Percentiles rank a stretch among this genome's conserved stretches.
These are phyloP conservation scores for Lyophyllum semitale DNA, from an alignment of 768 basidiomycete species.

Conservation along the genomic window DNA sequence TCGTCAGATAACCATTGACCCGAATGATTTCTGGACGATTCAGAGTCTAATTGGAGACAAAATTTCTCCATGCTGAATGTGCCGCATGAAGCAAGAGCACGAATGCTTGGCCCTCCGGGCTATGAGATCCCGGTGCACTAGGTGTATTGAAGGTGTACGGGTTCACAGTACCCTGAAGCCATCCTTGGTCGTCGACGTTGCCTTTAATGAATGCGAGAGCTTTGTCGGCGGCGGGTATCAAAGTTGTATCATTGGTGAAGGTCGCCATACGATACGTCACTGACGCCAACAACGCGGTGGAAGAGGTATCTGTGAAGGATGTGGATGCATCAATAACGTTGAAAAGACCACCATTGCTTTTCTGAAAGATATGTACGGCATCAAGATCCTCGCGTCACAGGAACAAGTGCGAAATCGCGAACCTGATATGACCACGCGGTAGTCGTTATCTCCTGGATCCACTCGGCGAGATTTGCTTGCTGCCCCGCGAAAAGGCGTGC, in stretches of 20 bases:
- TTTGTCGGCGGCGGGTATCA: constrained; percentile 41
- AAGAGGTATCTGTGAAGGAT: constrained; percentile 56
- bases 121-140: constrained; percentile 34
- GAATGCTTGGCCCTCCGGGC: constrained; percentile 65
- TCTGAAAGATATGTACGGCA: constrained; percentile 26
- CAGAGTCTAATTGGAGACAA: background rate
- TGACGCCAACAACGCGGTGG: constrained; percentile 59
- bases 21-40: background rate
- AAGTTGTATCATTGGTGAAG: constrained; percentile 36
- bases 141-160: constrained; percentile 50
- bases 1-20: background rate
- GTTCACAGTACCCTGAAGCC: constrained; percentile 49
- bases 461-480: constrained; percentile 44
- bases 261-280: constrained; percentile 55
- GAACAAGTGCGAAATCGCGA: background rate
- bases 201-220: constrained; percentile 37
- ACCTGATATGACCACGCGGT: constrained; percentile 49
- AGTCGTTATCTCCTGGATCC: constrained; percentile 55
- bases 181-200: constrained; percentile 40
- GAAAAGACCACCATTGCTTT: constrained; percentile 44
- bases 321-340: constrained; percentile 52
- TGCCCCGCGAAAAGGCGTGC: constrained; percentile 37
- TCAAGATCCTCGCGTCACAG: background rate
- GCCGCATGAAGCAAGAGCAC: constrained; percentile 55
- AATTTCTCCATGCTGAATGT: constrained; percentile 6